phyloP scores from a whole-genome alignment of 345 rosid species.

The Ceriops decandra region DNA sequence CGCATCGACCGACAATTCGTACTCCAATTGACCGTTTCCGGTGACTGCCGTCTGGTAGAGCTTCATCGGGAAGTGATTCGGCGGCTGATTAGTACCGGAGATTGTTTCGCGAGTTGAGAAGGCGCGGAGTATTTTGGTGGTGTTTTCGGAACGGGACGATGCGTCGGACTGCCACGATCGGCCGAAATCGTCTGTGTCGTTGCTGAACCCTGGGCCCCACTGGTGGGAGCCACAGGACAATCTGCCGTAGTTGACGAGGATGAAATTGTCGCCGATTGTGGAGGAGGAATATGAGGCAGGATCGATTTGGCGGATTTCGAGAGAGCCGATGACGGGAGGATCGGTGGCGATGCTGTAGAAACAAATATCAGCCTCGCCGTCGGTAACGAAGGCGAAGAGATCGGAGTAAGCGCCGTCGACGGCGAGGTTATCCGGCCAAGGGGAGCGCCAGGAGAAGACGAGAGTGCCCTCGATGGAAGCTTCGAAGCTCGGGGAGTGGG shows the following conservation, averaged over 20 bases:
- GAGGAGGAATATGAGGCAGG: conserved; percentile 58
- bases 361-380: conserved; percentile 82
- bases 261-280: conserved; percentile 37
- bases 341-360: conserved; percentile 95
- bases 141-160: conserved; percentile 28
- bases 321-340: conserved; percentile 82
- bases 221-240: conserved; percentile 64
- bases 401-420: conserved; percentile 93
- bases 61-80: conserved; percentile 91
- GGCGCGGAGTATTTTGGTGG: conserved; percentile 27
- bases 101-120: conserved; percentile 48
- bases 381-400: conserved; percentile 68
- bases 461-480: conserved; percentile 85
- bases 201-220: conserved; percentile 93
- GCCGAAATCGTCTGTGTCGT: conserved; percentile 73
- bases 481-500: conserved; percentile 82
- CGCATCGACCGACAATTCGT: conserved; percentile 73
- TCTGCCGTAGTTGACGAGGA: conserved; percentile 85
- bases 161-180: conserved; percentile 88
- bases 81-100: conserved; percentile 46
- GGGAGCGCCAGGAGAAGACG: conserved; percentile 90
- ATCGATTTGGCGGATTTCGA: conserved; percentile 67
- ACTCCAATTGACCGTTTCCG: conserved; percentile 45
- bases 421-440: conserved; percentile 59
- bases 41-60: conserved; percentile 79